Percentiles rank a stretch among this genome's conserved stretches.
Evolutionary conservation across 352 stramenopile genomes (phyloP).

Genomic region (Phytophthora syringae): DNA sequence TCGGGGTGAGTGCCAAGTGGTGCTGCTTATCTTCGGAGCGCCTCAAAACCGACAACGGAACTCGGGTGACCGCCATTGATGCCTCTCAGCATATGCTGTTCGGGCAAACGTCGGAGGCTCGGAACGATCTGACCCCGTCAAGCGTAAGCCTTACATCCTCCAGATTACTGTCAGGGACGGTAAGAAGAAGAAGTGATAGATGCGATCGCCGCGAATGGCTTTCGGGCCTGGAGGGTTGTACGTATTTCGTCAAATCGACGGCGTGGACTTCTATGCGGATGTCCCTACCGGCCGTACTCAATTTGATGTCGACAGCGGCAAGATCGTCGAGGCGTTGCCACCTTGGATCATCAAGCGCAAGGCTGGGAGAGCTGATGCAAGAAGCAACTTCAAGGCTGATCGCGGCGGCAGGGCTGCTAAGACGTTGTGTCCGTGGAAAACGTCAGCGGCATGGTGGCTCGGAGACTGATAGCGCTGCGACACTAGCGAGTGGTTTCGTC

Average conservation of each 20-base stretch:
- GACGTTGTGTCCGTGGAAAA: too few species aligned
- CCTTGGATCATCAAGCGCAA: too few species aligned
- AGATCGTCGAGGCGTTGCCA: background rate
- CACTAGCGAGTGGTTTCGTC: too few species aligned
- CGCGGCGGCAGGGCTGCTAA: too few species aligned
- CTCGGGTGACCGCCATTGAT: constrained; percentile 2
- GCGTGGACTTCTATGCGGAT: background rate
- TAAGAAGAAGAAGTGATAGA: background rate
- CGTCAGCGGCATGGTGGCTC: too few species aligned
- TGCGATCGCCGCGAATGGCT: background rate
- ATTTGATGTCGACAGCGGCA: background rate
- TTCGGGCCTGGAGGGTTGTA: background rate
- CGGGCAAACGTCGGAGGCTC: background rate
- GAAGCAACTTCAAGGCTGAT: too few species aligned
- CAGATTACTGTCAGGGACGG: background rate
- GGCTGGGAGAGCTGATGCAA: too few species aligned
- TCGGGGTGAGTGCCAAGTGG: background rate
- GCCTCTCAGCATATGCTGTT: background rate
- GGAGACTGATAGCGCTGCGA: too few species aligned
- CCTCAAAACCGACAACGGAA: background rate
- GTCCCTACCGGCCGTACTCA: background rate
- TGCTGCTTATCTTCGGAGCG: background rate
- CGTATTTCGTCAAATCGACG: background rate
- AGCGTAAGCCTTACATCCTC: background rate
- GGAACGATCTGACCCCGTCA: background rate